phyloP scores from a whole-genome alignment of 371 early-diverging fungal species.

The Phascolomyces articulosus region DNA sequence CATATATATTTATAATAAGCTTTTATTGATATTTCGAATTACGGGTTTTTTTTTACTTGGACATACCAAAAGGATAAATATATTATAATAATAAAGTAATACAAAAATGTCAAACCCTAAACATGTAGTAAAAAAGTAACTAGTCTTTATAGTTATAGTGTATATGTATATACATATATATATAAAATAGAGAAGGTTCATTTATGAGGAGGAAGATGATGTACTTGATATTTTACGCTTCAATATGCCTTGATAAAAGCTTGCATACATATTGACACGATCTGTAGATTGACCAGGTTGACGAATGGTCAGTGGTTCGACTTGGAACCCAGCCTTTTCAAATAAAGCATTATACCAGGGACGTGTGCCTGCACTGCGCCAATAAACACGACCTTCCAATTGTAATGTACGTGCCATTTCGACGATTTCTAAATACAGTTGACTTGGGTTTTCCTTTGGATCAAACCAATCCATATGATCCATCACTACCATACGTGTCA shows the following conservation, averaged over 20 bases:
- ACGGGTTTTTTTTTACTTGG: no score
- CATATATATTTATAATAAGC: no score
- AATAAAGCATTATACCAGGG: slow-evolving; percentile 86
- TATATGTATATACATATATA: not conserved
- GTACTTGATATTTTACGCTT: not conserved
- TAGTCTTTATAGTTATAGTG: no score
- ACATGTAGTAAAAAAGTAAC: no score
- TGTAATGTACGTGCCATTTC: slow-evolving; percentile 65
- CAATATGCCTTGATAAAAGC: slow-evolving; percentile 56
- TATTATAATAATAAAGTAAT: no score
- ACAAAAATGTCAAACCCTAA: no score
- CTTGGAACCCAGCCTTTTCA: slow-evolving; percentile 69
- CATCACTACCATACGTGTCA: slow-evolving; percentile 82
- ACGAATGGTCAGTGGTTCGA: slow-evolving; percentile 70
- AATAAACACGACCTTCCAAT: slow-evolving; percentile 75
- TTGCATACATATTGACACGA: slow-evolving; percentile 88
- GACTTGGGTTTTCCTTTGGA: slow-evolving; percentile 48
- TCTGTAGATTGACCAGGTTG: slow-evolving; percentile 71
- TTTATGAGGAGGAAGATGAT: not conserved
- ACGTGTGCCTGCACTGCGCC: slow-evolving; percentile 78
- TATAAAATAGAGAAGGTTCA: not conserved
- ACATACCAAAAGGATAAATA: no score
- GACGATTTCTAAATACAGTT: slow-evolving; percentile 63
- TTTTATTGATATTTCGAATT: no score
- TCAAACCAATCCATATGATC: slow-evolving; percentile 92